Base-by-base conservation (phyloP, 2,329 filamentous ascomycete genomes). In the Phialocephala sp. region DNA sequence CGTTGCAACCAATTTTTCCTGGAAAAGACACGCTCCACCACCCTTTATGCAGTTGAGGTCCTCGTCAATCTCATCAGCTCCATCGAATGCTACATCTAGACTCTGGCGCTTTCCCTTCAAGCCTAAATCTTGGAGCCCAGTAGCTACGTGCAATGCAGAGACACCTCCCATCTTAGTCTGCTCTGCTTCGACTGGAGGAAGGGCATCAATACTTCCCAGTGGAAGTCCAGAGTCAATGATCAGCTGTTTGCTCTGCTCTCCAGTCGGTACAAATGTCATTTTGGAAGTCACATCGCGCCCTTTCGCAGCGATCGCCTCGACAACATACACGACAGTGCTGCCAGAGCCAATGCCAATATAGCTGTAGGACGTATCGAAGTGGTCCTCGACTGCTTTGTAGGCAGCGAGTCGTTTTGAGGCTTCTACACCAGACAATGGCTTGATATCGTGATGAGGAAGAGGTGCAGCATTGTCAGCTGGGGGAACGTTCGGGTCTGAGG, bases 1-100 rank as follows among this genome's bases (percentile, higher is more conserved):
- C 66, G 92, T 87, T 5, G 94, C 94, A 4, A 99, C 94, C 41
- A 99, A 84, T 83, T 99, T 99, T 81, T 99, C 95, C 79, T 98
- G 95, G 82, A 97, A 97, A 64, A 98, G 81, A 79, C 95, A 99
- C n/a, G 93, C 95, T 65, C 95, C 95, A 59, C 95, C 95, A 62
- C 95, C 95, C 82, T 98, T 98, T 82, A 99, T 98, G 76, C 94
- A 93, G 80, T 98, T 99, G 66, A 99, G 81, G 60, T 96, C 91
- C 56, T 92, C 89, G 77, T 99, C 95, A 37, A 99, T 93, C 82
- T 99, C 95, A 77, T 99, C 95, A 4, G 95, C 95, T 62, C 95
- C 95, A 76, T 99, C 95, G 77, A 99, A 99, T 59, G 91, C 92
- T 20, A 98, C 91, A 74, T 98, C 94, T 35, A 99, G 85, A 76